These are phyloP conservation scores for Diospyros lotus DNA, from an alignment of 148 eudicot species.

Conservation along the genomic window DNA sequence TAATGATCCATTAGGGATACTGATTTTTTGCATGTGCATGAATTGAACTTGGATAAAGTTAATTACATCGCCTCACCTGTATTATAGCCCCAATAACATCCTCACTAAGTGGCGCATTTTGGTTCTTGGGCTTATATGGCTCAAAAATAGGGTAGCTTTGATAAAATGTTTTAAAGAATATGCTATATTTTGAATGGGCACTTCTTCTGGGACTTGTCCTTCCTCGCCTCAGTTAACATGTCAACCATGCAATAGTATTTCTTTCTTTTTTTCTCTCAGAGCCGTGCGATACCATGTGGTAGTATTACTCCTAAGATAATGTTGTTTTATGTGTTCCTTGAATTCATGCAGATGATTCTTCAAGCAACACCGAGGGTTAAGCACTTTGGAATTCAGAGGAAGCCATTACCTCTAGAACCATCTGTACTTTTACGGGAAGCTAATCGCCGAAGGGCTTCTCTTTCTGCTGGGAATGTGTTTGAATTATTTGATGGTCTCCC, in stretches of 20 bases:
- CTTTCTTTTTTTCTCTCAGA: too few species aligned
- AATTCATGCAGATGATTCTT: slow-evolving; percentile 60
- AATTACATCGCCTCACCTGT: background rate
- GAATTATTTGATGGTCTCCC: slow-evolving; percentile 69
- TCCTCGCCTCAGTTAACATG: slow-evolving; percentile 1
- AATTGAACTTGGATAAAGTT: background rate
- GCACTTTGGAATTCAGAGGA: slow-evolving; percentile 90
- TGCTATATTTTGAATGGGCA: background rate
- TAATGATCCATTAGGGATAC: background rate
- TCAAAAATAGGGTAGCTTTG: background rate
- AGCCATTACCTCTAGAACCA: slow-evolving; percentile 87
- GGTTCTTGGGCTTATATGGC: background rate
- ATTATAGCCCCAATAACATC: background rate
- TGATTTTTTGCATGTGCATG: background rate
- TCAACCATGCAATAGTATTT: background rate
- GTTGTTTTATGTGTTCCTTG: background rate
- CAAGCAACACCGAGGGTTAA: slow-evolving; percentile 64
- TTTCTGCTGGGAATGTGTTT: slow-evolving; percentile 72
- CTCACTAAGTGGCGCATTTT: background rate
- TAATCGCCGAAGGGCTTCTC: slow-evolving; percentile 87
- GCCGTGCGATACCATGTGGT: too few species aligned
- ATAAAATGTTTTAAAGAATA: background rate
- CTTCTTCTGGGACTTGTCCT: background rate
- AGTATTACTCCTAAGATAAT: background rate
- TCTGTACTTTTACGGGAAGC: slow-evolving; percentile 87